Percentiles rank a stretch among this genome's conserved stretches.
Evolutionary conservation across 176 grass and related monocot species (phyloP).

Genomic region (Carex kokanica): DNA sequence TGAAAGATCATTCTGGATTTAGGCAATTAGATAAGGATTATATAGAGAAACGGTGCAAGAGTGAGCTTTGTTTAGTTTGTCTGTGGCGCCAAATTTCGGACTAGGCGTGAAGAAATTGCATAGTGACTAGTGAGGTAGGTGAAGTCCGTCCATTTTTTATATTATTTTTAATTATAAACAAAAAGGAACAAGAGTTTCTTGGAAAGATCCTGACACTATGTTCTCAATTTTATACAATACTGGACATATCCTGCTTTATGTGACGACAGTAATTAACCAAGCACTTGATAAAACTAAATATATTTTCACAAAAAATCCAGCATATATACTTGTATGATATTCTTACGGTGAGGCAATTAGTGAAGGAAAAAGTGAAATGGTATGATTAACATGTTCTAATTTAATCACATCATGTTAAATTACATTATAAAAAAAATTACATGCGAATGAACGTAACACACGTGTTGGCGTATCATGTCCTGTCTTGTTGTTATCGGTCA

Average conservation of each 20-base stretch:
- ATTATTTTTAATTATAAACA: background rate
- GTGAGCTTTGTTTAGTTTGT: background rate
- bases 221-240: background rate
- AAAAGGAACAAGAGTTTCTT: background rate
- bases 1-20: slow-evolving; percentile 20
- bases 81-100: background rate
- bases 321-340: background rate
- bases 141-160: background rate
- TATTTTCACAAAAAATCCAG: background rate
- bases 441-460: too few species aligned
- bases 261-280: background rate
- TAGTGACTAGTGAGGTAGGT: background rate
- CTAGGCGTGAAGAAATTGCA: slow-evolving; percentile 20
- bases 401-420: too few species aligned
- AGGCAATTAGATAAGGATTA: background rate
- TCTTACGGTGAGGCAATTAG: background rate
- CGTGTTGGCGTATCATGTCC: too few species aligned
- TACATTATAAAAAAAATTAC: too few species aligned
- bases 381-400: too few species aligned
- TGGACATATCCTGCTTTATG: background rate
- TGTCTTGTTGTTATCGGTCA: too few species aligned
- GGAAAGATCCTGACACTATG: background rate
- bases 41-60: slow-evolving; percentile 5
- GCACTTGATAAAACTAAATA: background rate
- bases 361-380: too few species aligned